Percentiles rank a stretch among this genome's conserved stretches.
Evolutionary conservation across 805 yeast genomes (phyloP).

Genomic region (Brettanomyces naardenensis): DNA sequence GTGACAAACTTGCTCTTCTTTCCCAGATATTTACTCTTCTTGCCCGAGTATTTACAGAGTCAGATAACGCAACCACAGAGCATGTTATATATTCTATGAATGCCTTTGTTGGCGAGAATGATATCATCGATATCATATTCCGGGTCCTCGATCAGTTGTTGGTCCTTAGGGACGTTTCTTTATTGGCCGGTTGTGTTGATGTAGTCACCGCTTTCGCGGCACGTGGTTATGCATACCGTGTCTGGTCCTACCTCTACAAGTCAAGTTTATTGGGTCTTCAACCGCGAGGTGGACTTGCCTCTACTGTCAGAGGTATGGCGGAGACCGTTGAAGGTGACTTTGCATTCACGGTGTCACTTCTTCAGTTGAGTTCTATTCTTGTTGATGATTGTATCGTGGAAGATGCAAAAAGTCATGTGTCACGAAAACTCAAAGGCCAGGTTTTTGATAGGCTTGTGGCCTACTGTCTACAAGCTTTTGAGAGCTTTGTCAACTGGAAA

Average conservation of each 20-base stretch:
- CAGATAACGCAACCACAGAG: conserved; percentile 23
- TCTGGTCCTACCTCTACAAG: conserved; percentile 72
- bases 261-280: conserved; percentile 57
- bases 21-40: conserved; percentile 45
- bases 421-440: conserved; percentile 38
- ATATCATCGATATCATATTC: conserved; percentile 46
- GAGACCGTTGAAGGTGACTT: conserved; percentile 67
- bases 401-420: conserved; percentile 28
- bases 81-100: conserved; percentile 27
- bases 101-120: conserved; percentile 25
- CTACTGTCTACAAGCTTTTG: conserved; percentile 63
- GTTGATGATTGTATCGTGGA: conserved; percentile 40
- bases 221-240: conserved; percentile 48
- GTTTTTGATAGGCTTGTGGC: conserved; percentile 46
- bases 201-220: conserved; percentile 41
- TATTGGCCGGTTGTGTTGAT: conserved; percentile 38
- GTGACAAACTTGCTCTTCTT: conserved; percentile 32
- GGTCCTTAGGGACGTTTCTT: conserved; percentile 40
- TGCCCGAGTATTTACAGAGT: conserved; percentile 35
- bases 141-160: conserved; percentile 63
- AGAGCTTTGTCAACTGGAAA: conserved; percentile 65
- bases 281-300: conserved; percentile 57
- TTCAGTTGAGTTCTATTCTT: conserved; percentile 47
- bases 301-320: conserved; percentile 56
- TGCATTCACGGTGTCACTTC: conserved; percentile 51